Evolutionary conservation across 352 stramenopile species (phyloP), one percentile per base, ranked within the genome.

Genomic region (Phytophthora kernoviae): DNA sequence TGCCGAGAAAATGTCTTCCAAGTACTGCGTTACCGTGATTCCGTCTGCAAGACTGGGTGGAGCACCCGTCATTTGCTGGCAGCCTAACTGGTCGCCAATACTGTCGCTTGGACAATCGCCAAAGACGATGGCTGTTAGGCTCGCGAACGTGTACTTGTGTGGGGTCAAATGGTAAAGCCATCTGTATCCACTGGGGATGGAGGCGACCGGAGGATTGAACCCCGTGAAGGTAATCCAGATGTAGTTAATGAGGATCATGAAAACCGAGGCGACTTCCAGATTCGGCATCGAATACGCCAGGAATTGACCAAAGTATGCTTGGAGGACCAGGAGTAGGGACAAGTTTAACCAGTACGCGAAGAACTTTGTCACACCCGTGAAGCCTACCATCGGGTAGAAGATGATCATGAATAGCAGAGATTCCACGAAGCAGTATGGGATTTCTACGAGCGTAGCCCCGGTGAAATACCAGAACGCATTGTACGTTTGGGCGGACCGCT

Each of bases 291-390:
- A 55, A 43, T 66, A 84, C 1, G 62, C 65, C n/a, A 87, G 36
- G 2, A 74, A 61, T 46, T 83, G 65, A n/a, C 54, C 73, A 17
- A 79, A 66, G 54, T 83, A 89, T 10, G 72, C 56, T 49, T 80
- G 65, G 36, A 82, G 57, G 3, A 86, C 40, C 43, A 89, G 36
- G 4, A 77, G 39, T 3, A 81, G 33, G 17, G 65, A 69, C 14
- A 76, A 46, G 12, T 71, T 70, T 39, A 87, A 37, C 70, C 76
- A 84, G 57, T 76, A 89, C 15, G 54, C 44, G n/a, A 75, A 44
- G 27, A 69, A 69, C 0, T 45, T 34, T 60, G 44, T 7, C 17
- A 62, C 14, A 11, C 54, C 54, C 4, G 51, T 48, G n/a, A 57
- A 62, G 0, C 36, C 39, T 5, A 57, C 51, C 51, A 57, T 46